These are phyloP conservation scores for Vanrija pseudolonga DNA, from an alignment of 1,284 basidiomycete species.

Conservation along the genomic window DNA sequence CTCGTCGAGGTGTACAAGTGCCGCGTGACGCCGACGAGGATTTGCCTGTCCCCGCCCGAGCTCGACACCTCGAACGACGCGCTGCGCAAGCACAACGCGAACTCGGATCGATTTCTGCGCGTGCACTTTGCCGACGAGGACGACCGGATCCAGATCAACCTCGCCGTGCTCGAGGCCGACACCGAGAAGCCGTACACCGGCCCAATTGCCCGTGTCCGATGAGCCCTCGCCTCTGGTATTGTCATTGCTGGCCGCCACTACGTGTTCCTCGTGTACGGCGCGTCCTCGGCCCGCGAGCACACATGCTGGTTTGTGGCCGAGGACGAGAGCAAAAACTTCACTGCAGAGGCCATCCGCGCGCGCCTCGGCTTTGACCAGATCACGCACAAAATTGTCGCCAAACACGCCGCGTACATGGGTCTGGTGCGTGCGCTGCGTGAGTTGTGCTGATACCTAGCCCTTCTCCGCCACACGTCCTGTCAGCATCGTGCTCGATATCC, in stretches of 20 bases:
- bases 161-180: slow-evolving; percentile 18
- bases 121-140: slow-evolving; percentile 32
- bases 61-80: slow-evolving; percentile 27
- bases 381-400: slow-evolving; percentile 21
- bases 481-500: slow-evolving; percentile 5
- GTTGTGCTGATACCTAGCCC: slow-evolving; percentile 7
- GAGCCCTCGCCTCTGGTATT: slow-evolving; percentile 22
- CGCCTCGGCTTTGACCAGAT: slow-evolving; percentile 19
- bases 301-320: slow-evolving; percentile 29
- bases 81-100: slow-evolving; percentile 11
- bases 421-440: slow-evolving; percentile 1
- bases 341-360: slow-evolving; percentile 4
- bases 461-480: slow-evolving; percentile 21
- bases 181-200: slow-evolving; percentile 11
- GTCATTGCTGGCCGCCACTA: slow-evolving; percentile 23
- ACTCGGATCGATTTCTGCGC: slow-evolving; percentile 25
- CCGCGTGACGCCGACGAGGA: slow-evolving; percentile 27
- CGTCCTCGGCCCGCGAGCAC: slow-evolving; percentile 13
- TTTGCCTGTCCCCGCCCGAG: slow-evolving; percentile 23
- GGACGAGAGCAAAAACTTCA: slow-evolving; percentile 5
- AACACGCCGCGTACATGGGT: slow-evolving; percentile 17
- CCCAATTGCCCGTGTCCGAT: slow-evolving; percentile 23
- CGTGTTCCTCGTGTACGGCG: slow-evolving; percentile 19
- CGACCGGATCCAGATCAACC: slow-evolving; percentile 22
- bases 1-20: slow-evolving; percentile 16